Conservation (phyloP, 2,329 filamentous ascomycete genomes). For the Ophidiomyces ophidiicola region DNA sequence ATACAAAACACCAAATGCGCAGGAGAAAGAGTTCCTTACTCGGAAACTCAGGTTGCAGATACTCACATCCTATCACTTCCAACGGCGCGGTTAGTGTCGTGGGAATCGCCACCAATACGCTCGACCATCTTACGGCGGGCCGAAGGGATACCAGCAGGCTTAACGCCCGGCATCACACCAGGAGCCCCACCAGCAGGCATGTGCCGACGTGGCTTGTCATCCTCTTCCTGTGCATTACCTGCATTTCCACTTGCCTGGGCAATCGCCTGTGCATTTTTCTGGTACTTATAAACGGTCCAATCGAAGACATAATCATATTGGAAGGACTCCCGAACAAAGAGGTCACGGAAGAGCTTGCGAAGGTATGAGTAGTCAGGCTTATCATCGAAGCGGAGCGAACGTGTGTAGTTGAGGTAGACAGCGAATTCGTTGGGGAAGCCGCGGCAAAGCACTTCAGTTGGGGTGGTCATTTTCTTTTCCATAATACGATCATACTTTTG, state of each 20-base stretch:
- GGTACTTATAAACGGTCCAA: constrained; percentile 99
- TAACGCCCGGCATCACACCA: constrained; percentile 46
- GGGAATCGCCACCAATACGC: constrained; percentile 50
- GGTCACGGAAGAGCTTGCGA: constrained; percentile 98
- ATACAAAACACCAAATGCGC: constrained; percentile 68
- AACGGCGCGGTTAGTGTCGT: constrained; percentile 61
- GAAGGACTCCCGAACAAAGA: constrained; percentile 97
- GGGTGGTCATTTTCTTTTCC: constrained; percentile 99
- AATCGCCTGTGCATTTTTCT: constrained; percentile 96
- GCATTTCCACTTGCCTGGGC: constrained; percentile 62
- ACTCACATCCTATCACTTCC: constrained; percentile 96
- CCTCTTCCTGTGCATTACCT: constrained; percentile 54
- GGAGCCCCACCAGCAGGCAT: constrained; percentile 55
- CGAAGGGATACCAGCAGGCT: constrained; percentile 62
- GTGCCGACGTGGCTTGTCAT: constrained; percentile 61
- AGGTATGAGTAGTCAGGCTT: constrained; percentile 99
- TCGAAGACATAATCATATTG: constrained; percentile 99
- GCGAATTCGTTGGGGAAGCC: constrained; percentile 99
- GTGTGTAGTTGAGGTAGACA: constrained; percentile 99
- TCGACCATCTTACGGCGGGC: constrained; percentile 75
- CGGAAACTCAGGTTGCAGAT: constrained; percentile 58
- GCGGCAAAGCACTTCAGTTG: constrained; percentile 94
- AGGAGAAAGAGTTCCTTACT: constrained; percentile 77
- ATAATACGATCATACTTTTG: constrained; percentile 99
- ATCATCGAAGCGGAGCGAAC: constrained; percentile 96